Base-by-base conservation (phyloP, 2,329 filamentous ascomycete species). In the Hymenoscyphus linearis region DNA sequence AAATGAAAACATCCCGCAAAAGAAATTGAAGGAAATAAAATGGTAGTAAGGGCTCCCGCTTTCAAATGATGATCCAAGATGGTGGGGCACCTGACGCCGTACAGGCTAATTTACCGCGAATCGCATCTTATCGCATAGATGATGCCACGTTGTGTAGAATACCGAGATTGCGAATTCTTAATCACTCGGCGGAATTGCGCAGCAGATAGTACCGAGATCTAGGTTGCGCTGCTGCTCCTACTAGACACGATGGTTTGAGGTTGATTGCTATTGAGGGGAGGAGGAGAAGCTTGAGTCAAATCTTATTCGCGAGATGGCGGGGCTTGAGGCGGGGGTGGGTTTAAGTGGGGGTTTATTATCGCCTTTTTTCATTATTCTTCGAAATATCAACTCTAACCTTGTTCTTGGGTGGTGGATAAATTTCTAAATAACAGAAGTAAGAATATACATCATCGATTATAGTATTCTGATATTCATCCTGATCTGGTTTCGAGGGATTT, bases 61-160 rank as follows among this genome's bases (percentile, higher is more conserved):
- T 10, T 22, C 31, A 54, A 54, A 16, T n/a, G 26, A 31, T 7
- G 18, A 18, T 25, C 50, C 26, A 10, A 52, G 25, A 53, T 34
- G 31, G 26, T 25, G 52, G 25, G 16, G 26, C 31, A 31, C 31
- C 47, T 55, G 57, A 52, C 16, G 27, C 52, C 36, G 26, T 50
- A 47, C 58, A 60, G 58, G 22, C 58, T 60, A 60, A 60, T 60
- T 34, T 55, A 55, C 58, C 54, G 36, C 58, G 36, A 60, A 60
- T 60, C 35, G 55, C 36, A 40, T 34, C 22, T 60, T 37, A 60
- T 60, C 16, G 35, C 37, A 16, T 52, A 14, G 58, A 60, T 55
- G 52, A 60, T 47, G 52, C 52, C 58, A 60, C 52, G 13, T 54
- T 54, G 44, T 22, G 22, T 50, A 50, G 44, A 50, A 13, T 12